Percentiles rank a stretch among this genome's conserved stretches.
Evolutionary conservation across 1,284 basidiomycete species (phyloP).

Genomic region (Pseudozyma sp.): DNA sequence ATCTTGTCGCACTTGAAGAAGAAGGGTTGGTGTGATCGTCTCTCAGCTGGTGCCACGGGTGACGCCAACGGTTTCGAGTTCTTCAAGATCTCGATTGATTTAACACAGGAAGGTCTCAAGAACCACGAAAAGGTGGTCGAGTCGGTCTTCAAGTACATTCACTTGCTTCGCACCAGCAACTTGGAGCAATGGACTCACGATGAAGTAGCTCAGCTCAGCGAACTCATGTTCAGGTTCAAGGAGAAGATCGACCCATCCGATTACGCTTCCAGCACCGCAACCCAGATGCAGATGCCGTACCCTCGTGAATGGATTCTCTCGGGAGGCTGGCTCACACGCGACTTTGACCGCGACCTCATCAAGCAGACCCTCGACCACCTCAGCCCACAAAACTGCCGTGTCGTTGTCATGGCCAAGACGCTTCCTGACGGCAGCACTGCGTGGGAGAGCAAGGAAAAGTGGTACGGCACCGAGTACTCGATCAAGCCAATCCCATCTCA

Average conservation of each 20-base stretch:
- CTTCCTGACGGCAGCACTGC: conserved; percentile 58
- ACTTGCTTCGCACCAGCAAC: conserved; percentile 78
- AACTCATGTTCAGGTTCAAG: conserved; percentile 86
- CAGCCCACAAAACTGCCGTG: conserved; percentile 76
- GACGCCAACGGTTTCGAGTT: conserved; percentile 82
- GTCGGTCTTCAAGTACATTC: conserved; percentile 86
- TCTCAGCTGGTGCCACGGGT: conserved; percentile 80
- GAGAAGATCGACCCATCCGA: conserved; percentile 84
- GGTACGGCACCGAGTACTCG: conserved; percentile 69
- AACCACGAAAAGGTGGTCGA: conserved; percentile 82
- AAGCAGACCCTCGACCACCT: conserved; percentile 77
- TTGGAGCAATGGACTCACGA: conserved; percentile 81
- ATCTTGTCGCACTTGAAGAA: conserved; percentile 90
- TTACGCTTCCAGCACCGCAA: conserved; percentile 83
- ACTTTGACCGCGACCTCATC: conserved; percentile 81
- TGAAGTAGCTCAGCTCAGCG: conserved; percentile 81
- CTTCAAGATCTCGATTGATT: conserved; percentile 84
- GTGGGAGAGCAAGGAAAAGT: conserved; percentile 63
- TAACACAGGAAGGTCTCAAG: conserved; percentile 89
- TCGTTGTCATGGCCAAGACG: conserved; percentile 80
- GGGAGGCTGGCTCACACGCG: conserved; percentile 79
- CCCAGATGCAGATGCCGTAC: conserved; percentile 81
- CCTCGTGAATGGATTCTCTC: conserved; percentile 84
- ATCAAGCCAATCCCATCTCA: conserved; percentile 52
- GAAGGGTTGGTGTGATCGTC: conserved; percentile 87